Conservation (phyloP, 768 basidiomycete genomes). For the Lyophyllum atratum region DNA sequence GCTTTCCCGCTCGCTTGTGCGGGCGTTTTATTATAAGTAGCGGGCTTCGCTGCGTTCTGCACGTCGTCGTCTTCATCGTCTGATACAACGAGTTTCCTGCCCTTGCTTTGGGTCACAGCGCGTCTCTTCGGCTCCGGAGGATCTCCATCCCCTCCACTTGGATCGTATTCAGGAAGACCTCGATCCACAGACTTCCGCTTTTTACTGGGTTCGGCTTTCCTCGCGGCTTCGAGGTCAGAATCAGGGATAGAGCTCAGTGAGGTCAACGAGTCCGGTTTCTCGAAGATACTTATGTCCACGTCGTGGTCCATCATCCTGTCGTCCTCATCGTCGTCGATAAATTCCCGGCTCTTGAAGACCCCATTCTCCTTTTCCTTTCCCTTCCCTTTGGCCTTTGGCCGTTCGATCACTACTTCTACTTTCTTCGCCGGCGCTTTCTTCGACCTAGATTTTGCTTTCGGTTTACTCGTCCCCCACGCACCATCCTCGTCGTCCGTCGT, state of each 20-base stretch:
- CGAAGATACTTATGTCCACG: background rate
- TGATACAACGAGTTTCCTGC: conserved; percentile 28
- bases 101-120: conserved; percentile 15
- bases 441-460: conserved; percentile 20
- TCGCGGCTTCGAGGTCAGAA: conserved; percentile 26
- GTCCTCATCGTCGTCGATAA: conserved; percentile 36
- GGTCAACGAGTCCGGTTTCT: conserved; percentile 16
- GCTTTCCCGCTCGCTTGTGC: conserved; percentile 16
- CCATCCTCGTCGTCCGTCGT: conserved; percentile 1
- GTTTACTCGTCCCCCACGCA: conserved; percentile 13
- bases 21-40: background rate
- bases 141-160: background rate
- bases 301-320: conserved; percentile 19
- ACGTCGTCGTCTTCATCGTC: conserved; percentile 31
- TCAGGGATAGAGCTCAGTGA: conserved; percentile 27
- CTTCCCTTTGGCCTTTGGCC: conserved; percentile 27
- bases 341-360: conserved; percentile 45
- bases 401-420: conserved; percentile 14
- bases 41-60: background rate
- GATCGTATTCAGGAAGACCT: conserved; percentile 22
- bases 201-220: conserved; percentile 16
- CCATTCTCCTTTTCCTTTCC: conserved; percentile 30
- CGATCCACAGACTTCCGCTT: conserved; percentile 26
- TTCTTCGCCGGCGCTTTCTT: conserved; percentile 30
- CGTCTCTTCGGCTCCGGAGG: conserved; percentile 1